Conservation (phyloP, 352 stramenopile genomes). For the Phytophthora colocasiae region DNA sequence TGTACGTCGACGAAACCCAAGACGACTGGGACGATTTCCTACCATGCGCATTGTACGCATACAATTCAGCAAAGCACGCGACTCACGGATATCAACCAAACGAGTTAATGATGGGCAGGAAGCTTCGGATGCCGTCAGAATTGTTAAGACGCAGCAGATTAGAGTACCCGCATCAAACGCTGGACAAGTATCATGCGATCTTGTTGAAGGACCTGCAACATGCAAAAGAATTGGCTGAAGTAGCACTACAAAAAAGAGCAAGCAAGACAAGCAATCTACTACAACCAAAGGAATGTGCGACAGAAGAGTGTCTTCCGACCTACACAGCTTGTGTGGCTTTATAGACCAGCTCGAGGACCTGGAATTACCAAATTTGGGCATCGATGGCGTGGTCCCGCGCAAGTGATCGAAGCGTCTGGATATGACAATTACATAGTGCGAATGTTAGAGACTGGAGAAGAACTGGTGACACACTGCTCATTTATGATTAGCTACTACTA, state of each 20-base stretch:
- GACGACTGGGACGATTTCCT: conserved; percentile 32
- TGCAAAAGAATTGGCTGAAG: neutral
- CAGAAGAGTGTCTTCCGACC: too few relatives aligned
- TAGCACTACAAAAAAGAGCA: too few relatives aligned
- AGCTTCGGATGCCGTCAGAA: conserved; percentile 1
- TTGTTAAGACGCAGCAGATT: neutral
- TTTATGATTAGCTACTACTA: too few relatives aligned
- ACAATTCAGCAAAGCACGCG: conserved; percentile 1
- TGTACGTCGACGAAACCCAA: conserved; percentile 17
- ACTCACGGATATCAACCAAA: conserved; percentile 4
- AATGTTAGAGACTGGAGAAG: too few relatives aligned
- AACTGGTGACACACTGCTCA: too few relatives aligned
- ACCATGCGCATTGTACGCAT: neutral
- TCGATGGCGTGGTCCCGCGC: too few relatives aligned
- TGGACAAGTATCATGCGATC: neutral
- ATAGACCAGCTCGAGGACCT: neutral
- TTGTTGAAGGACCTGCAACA: neutral
- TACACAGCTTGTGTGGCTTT: neutral
- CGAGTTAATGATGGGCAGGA: conserved; percentile 16
- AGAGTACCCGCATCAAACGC: neutral
- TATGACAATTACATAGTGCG: too few relatives aligned
- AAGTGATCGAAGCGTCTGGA: too few relatives aligned
- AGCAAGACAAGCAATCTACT: too few relatives aligned
- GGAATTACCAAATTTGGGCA: neutral
- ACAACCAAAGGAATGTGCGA: too few relatives aligned